Base-by-base conservation (phyloP, 768 basidiomycete genomes). In the Hygrocybe coccinea region DNA sequence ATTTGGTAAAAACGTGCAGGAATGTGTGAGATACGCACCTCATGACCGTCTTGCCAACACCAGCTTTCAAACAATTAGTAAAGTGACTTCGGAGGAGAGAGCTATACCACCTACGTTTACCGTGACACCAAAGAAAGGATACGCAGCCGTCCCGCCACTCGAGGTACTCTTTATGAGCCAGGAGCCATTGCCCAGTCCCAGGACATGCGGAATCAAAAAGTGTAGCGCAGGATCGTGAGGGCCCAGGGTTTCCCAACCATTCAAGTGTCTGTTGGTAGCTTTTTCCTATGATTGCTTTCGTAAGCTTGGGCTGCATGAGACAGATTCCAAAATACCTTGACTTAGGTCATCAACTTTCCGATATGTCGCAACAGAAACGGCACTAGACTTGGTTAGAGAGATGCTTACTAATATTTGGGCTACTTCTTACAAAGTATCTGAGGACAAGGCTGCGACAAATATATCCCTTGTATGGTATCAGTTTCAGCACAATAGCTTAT, bases 181-280 rank as follows among this genome's bases (percentile, higher is more conserved):
- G 52, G 38, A 58, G 52, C 56, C 56, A 58, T 10, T 54, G 37
- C n/a, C 56, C 56, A 1, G 56, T 58, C 15, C 56, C 56, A n/a
- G 56, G 46, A 54, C 56, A 58, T 4, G 52, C 37, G 15, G 12
- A 19, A 12, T 54, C 46, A 43, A 39, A 47, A 14, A 52, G 52
- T 24, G 46, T 5, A 4, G 35, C 21, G 22, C 45, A 47, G 24
- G 8, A 41, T 41, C 39, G 52, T 38, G 47, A 52, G 53, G 52
- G 46, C 21, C 48, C 39, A 21, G 56, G 46, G 25, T 51, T 45
- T 39, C 48, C 44, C 15, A 58, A 43, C 46, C 52, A 58, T 25
- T 58, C 52, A 38, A 58, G 12, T 19, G 54, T 17, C 35, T 47
- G 45, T 29, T 52, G 45, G 8, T 47, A 39, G 15, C 37, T 50